These are phyloP conservation scores for Tulasnella sp. DNA, from an alignment of 768 basidiomycete genomes.

Conservation along the genomic window DNA sequence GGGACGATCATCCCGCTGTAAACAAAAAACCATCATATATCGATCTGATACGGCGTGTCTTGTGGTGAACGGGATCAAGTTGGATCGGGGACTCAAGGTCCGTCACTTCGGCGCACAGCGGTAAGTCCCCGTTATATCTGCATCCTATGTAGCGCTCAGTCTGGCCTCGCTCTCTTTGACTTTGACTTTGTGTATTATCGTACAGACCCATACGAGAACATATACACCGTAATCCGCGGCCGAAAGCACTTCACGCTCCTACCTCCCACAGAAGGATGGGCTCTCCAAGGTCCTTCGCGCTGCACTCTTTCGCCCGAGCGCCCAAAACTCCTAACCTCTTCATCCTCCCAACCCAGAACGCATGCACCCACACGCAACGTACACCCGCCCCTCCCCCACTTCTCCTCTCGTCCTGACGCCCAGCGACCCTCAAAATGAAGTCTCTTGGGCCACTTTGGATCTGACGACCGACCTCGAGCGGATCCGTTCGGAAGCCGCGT, in stretches of 20 bases:
- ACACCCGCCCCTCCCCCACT: slow-evolving; percentile 30
- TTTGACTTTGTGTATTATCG: neutral
- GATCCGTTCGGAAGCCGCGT: slow-evolving; percentile 21
- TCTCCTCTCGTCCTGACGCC: slow-evolving; percentile 23
- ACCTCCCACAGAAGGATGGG: slow-evolving; percentile 84
- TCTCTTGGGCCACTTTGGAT: slow-evolving; percentile 81
- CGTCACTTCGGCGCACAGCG: slow-evolving; percentile 77
- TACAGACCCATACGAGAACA: slow-evolving; percentile 83
- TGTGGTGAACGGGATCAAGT: neutral
- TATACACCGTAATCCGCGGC: slow-evolving; percentile 79
- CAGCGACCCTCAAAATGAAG: slow-evolving; percentile 19
- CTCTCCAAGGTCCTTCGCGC: slow-evolving; percentile 49
- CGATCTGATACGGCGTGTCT: neutral
- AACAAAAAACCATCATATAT: neutral
- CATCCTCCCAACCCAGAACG: slow-evolving; percentile 33
- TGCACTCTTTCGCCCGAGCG: neutral
- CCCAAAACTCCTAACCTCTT: neutral
- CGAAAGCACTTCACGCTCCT: slow-evolving; percentile 76
- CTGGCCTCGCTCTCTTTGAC: neutral
- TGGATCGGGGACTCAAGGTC: slow-evolving; percentile 62
- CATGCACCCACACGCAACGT: slow-evolving; percentile 55
- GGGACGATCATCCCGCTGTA: neutral
- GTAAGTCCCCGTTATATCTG: slow-evolving; percentile 28
- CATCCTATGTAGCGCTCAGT: neutral
- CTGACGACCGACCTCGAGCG: slow-evolving; percentile 34